phyloP scores from a whole-genome alignment of 352 stramenopile genomes.

The Pythium insidiosum region DNA sequence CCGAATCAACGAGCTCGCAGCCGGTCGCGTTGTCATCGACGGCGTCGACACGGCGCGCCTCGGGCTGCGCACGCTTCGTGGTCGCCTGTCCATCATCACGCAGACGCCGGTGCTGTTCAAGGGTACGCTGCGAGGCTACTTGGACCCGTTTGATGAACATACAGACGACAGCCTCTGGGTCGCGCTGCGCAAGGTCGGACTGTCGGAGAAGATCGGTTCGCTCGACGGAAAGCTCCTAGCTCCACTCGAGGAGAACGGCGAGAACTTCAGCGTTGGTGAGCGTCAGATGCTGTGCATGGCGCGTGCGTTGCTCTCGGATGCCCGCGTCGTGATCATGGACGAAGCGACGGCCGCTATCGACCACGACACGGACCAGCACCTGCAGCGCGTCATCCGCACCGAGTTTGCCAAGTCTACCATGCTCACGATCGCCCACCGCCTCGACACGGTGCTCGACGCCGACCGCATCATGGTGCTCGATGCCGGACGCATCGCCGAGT shows the following conservation, averaged over 20 bases:
- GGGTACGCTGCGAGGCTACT: constrained; percentile 86
- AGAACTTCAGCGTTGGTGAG: constrained; percentile 93
- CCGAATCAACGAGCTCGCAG: constrained; percentile 87
- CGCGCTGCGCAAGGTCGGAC: constrained; percentile 41
- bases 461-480: constrained; percentile 96
- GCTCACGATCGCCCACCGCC: constrained; percentile 94
- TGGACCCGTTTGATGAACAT: constrained; percentile 89
- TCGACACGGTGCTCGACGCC: constrained; percentile 97
- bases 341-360: constrained; percentile 78
- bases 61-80: constrained; percentile 79
- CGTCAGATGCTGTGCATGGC: constrained; percentile 96
- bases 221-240: constrained; percentile 53
- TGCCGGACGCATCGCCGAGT: constrained; percentile 81
- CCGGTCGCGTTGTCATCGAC: constrained; percentile 88
- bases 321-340: constrained; percentile 84
- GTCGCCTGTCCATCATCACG: constrained; percentile 92
- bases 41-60: constrained; percentile 84
- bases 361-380: constrained; percentile 59
- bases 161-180: constrained; percentile 59
- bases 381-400: constrained; percentile 77
- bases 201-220: constrained; percentile 54
- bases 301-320: constrained; percentile 88
- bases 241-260: constrained; percentile 81
- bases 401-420: constrained; percentile 91
- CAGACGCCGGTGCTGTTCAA: constrained; percentile 91